Base-by-base conservation (phyloP, 768 basidiomycete species). In the Hygrocybe coccinea region DNA sequence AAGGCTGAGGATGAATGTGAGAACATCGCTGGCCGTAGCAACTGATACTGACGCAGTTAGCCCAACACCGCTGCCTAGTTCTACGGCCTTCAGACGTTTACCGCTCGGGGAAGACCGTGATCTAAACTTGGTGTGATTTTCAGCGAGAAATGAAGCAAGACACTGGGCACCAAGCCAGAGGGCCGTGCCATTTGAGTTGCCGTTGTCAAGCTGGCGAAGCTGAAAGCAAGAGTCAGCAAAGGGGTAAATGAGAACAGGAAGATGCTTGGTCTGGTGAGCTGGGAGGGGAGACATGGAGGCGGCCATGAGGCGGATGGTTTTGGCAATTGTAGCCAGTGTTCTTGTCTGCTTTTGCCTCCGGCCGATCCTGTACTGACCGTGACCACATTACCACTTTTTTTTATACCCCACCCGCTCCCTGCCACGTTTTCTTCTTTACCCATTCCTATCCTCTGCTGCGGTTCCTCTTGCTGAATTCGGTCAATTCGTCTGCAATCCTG, bases 161-260 rank as follows among this genome's bases (percentile, higher is more conserved):
- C 87, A 79, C 68, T 95, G 91, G 0, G 84, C 87, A 39, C 83
- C 84, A 51, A 92, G 82, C 91, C 91, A 93, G 50, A 93, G 81
- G 2, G 87, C 82, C 2, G 89, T 91, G 15, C 91, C 91, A 56
- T 88, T 92, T 22, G 85, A 81, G 14, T 69, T 62, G 39, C 86
- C 84, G 62, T 87, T 77, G 67, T 81, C 74, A 43, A 66, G 73
- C 71, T 89, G 87, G 2, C 66, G n/a, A 50, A 89, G 77, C 19
- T 61, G 56, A 59, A 88, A 85, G 14, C 62, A 45, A 52, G 60
- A 56, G 17, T 53, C 50, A 10, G 45, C 61, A 58, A 73, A 80
- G n/a, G 74, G 65, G 63, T 79, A 77, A 5, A 48, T n/a, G 54
- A 89, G 79, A 35, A 70, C 53, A 19, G 73, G 66, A 21, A 83